A percentile compares a stretch with the other conserved stretches of the same genome.
phyloP scores from a whole-genome alignment of 2,329 filamentous ascomycete genomes.

The Talaromyces islandicus region DNA sequence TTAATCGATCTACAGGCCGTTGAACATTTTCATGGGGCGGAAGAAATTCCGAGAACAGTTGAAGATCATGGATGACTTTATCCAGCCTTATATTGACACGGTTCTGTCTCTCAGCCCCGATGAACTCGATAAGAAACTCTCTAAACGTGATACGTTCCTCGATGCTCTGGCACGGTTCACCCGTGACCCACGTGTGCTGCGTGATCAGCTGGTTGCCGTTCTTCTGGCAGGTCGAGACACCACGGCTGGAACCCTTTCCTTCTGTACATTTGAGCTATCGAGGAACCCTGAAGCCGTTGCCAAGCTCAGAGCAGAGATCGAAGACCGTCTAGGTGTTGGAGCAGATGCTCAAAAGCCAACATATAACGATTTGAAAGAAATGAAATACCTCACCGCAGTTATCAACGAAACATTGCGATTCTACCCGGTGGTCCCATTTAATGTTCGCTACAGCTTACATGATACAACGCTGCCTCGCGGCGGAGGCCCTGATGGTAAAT shows the following conservation, averaged over 20 bases:
- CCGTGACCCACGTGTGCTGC: slow-evolving; percentile 56
- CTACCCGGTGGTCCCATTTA: slow-evolving; percentile 74
- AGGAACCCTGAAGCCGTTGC: slow-evolving; percentile 58
- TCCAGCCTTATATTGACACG: slow-evolving; percentile 70
- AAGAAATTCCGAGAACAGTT: slow-evolving; percentile 59
- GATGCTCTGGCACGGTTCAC: slow-evolving; percentile 72
- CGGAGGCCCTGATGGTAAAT: slow-evolving; percentile 44
- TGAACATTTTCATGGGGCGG: slow-evolving; percentile 59
- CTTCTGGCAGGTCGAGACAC: slow-evolving; percentile 80
- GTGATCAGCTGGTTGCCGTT: slow-evolving; percentile 77
- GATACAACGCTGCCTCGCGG: slow-evolving; percentile 70
- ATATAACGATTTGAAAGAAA: slow-evolving; percentile 76
- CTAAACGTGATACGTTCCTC: slow-evolving; percentile 46
- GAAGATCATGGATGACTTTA: slow-evolving; percentile 66
- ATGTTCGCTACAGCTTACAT: slow-evolving; percentile 63
- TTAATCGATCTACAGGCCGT: slow-evolving; percentile 39
- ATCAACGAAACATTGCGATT: slow-evolving; percentile 73
- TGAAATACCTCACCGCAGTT: slow-evolving; percentile 70
- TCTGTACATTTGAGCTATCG: slow-evolving; percentile 75
- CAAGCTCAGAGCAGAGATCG: slow-evolving; percentile 61
- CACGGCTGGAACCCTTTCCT: slow-evolving; percentile 74
- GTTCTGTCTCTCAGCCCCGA: slow-evolving; percentile 62
- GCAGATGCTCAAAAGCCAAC: slow-evolving; percentile 47
- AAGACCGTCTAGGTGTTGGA: slow-evolving; percentile 68
- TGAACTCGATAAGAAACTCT: slow-evolving; percentile 64